Conservation (phyloP, 805 yeast species). For the Saturnispora serradocipensis region DNA sequence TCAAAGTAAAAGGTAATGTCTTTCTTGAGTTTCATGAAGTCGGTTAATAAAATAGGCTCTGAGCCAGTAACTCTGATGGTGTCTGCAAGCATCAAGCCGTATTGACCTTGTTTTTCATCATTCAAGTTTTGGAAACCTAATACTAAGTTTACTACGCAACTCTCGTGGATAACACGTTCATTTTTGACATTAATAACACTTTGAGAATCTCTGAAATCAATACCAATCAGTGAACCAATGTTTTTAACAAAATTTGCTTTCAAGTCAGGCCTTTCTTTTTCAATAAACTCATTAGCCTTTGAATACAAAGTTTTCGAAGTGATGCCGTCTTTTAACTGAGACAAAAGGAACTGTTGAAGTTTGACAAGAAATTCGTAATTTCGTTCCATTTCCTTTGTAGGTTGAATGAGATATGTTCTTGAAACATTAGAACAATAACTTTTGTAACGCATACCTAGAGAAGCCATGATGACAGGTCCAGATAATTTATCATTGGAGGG, state of each 20-base stretch:
- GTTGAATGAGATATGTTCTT: slow-evolving; percentile 84
- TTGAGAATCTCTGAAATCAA: slow-evolving; percentile 77
- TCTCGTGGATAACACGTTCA: slow-evolving; percentile 57
- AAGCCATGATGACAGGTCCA: slow-evolving; percentile 71
- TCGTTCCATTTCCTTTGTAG: slow-evolving; percentile 65
- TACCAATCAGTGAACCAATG: slow-evolving; percentile 82
- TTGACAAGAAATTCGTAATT: slow-evolving; percentile 70
- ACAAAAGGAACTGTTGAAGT: slow-evolving; percentile 58
- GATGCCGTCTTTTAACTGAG: slow-evolving; percentile 56
- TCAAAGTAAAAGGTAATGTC: slow-evolving; percentile 82
- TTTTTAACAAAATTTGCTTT: slow-evolving; percentile 60
- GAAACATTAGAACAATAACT: slow-evolving; percentile 83
- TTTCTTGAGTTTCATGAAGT: slow-evolving; percentile 57
- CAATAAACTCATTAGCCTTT: slow-evolving; percentile 51
- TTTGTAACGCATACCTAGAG: slow-evolving; percentile 80
- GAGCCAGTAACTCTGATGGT: slow-evolving; percentile 61
- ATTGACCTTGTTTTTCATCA: slow-evolving; percentile 44
- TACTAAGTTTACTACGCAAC: slow-evolving; percentile 65
- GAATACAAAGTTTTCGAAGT: slow-evolving; percentile 59
- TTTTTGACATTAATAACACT: slow-evolving; percentile 66
- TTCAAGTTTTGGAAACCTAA: slow-evolving; percentile 65
- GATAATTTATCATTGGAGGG: slow-evolving; percentile 59
- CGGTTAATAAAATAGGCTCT: slow-evolving; percentile 61
- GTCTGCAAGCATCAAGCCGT: slow-evolving; percentile 71
- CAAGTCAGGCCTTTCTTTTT: slow-evolving; percentile 56